Percentiles rank a stretch among this genome's conserved stretches.
phyloP scores from a whole-genome alignment of 768 basidiomycete species.

The Suillus ampliporus region DNA sequence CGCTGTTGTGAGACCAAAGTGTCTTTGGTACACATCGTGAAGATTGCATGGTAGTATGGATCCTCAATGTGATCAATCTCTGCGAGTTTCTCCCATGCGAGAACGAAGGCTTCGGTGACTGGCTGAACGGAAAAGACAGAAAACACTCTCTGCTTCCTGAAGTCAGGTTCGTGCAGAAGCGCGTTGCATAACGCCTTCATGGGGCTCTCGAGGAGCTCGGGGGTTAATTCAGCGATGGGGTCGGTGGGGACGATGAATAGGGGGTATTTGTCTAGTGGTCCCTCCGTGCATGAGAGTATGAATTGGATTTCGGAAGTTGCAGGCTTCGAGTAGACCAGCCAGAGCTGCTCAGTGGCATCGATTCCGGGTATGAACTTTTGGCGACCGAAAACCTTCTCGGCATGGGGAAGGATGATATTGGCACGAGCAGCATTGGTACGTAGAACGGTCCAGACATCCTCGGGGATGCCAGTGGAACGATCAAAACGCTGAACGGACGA shows the following conservation, averaged over 20 bases:
- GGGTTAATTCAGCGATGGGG: slow-evolving; percentile 48
- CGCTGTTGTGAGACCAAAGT: slow-evolving; percentile 38
- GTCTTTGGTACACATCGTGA: slow-evolving; percentile 56
- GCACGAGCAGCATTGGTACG: slow-evolving; percentile 37
- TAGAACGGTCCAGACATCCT: slow-evolving; percentile 36
- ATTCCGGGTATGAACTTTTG: slow-evolving; percentile 11
- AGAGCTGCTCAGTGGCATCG: slow-evolving; percentile 24
- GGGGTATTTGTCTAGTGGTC: slow-evolving; percentile 63
- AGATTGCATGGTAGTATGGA: slow-evolving; percentile 68
- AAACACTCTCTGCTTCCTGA: slow-evolving; percentile 52
- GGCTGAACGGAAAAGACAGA: slow-evolving; percentile 65
- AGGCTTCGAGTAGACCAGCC: slow-evolving; percentile 36
- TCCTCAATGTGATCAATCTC: slow-evolving; percentile 41
- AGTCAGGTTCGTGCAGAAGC: slow-evolving; percentile 33
- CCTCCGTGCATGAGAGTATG: slow-evolving; percentile 64
- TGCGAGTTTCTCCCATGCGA: slow-evolving; percentile 54
- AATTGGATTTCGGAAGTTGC: slow-evolving; percentile 44
- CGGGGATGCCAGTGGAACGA: slow-evolving; percentile 23
- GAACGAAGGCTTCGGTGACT: slow-evolving; percentile 52
- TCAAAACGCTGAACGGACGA: slow-evolving; percentile 13
- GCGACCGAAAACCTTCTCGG: slow-evolving; percentile 29
- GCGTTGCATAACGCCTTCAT: slow-evolving; percentile 42
- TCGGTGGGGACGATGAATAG: slow-evolving; percentile 52
- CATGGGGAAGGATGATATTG: slow-evolving; percentile 50
- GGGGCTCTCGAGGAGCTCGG: slow-evolving; percentile 41